Evolutionary conservation across 2,329 filamentous ascomycete species (phyloP).

Genomic region (Nothomitra cinnamomea): DNA sequence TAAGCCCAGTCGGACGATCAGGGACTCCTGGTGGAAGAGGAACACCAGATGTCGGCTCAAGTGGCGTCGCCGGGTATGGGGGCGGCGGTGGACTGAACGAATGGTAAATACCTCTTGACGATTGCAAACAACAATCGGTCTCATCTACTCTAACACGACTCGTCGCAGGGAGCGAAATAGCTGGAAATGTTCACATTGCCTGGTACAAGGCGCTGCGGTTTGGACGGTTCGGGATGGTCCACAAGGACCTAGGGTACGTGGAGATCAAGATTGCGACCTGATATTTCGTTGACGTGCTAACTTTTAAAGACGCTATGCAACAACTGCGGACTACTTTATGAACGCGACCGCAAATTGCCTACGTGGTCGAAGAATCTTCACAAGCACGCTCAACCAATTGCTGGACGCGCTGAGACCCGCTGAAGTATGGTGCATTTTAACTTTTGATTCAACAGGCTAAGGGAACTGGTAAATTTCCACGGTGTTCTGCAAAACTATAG

Average conservation of each 20-base stretch:
- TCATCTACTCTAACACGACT: background rate
- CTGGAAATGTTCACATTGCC: constrained; percentile 83
- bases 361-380: constrained; percentile 65
- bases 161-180: constrained; percentile 48
- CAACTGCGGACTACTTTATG: constrained; percentile 81
- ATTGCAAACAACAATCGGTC: background rate
- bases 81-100: constrained; percentile 49
- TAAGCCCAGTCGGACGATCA: constrained; percentile 59
- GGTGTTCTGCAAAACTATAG: constrained; percentile 1
- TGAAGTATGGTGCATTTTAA: background rate
- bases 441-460: constrained; percentile 5
- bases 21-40: constrained; percentile 54
- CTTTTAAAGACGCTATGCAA: constrained; percentile 60
- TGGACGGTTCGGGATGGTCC: constrained; percentile 94
- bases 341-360: constrained; percentile 60
- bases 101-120: constrained; percentile 21
- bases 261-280: background rate
- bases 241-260: constrained; percentile 58
- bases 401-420: constrained; percentile 9
- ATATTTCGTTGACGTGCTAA: constrained; percentile 3
- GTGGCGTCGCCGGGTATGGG: constrained; percentile 46
- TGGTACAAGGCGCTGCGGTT: constrained; percentile 72
- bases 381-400: constrained; percentile 24
- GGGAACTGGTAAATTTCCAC: constrained; percentile 3
- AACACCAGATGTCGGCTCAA: constrained; percentile 47